Conservation (phyloP, 768 basidiomycete genomes). For the Termitomyces sp. region DNA sequence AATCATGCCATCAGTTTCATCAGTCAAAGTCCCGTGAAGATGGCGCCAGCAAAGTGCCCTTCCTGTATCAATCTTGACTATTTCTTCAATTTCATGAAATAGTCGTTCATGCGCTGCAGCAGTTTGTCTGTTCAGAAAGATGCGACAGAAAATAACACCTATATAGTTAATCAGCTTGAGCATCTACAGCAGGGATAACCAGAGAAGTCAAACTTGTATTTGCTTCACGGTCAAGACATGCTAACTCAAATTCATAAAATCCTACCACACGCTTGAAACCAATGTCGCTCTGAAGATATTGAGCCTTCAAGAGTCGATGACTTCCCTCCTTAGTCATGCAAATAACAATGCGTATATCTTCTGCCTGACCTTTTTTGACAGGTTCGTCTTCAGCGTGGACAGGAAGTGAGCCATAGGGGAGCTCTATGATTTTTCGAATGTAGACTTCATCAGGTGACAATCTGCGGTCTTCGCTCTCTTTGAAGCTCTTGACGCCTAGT, state of each 20-base stretch:
- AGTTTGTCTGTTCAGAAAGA: slow-evolving; percentile 9
- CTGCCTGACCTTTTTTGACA: slow-evolving; percentile 2
- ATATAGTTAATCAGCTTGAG: no score
- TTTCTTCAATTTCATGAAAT: slow-evolving; percentile 13
- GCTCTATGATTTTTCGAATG: background rate
- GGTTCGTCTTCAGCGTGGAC: background rate
- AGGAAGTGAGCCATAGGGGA: background rate
- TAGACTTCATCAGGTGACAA: background rate
- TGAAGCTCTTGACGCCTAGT: background rate
- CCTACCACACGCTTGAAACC: slow-evolving; percentile 20
- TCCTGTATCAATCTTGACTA: slow-evolving; percentile 18
- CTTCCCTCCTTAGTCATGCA: slow-evolving; percentile 21
- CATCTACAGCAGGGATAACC: no score
- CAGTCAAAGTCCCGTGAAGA: slow-evolving; percentile 9
- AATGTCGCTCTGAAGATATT: slow-evolving; percentile 23
- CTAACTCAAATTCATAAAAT: slow-evolving; percentile 23
- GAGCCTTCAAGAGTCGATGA: slow-evolving; percentile 9
- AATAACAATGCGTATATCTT: slow-evolving; percentile 14
- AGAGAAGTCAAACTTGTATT: background rate
- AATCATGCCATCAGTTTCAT: slow-evolving; percentile 13
- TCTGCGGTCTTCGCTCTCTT: background rate
- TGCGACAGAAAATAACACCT: background rate
- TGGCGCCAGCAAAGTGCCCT: slow-evolving; percentile 15
- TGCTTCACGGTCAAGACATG: background rate
- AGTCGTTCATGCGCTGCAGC: slow-evolving; percentile 15